phyloP scores from a whole-genome alignment of 129 eudicot species.

The Helichrysum umbraculigerum region DNA sequence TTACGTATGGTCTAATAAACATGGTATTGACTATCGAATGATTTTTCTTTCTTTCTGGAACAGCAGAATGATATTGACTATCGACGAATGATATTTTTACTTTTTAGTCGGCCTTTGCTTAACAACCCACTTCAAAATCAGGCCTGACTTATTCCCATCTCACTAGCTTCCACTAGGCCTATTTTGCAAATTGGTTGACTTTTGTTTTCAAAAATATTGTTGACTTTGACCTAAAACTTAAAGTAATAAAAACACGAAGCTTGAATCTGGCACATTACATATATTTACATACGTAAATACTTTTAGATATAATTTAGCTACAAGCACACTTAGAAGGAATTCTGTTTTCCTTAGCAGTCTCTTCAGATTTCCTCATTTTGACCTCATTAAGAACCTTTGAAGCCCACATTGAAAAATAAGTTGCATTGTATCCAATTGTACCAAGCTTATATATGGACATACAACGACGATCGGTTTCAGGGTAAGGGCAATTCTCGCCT shows the following conservation, averaged over 20 bases:
- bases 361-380: slow-evolving; percentile 39
- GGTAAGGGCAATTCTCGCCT: slow-evolving; percentile 54
- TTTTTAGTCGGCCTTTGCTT: not conserved
- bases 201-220: not conserved
- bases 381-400: slow-evolving; percentile 56
- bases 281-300: not conserved
- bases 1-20: no score
- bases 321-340: slow-evolving; percentile 38
- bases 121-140: slow-evolving; percentile 15
- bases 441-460: slow-evolving; percentile 65
- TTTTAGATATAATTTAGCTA: slow-evolving; percentile 14
- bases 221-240: slow-evolving; percentile 1
- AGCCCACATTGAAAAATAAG: slow-evolving; percentile 66
- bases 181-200: not conserved
- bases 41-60: no score
- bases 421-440: slow-evolving; percentile 58
- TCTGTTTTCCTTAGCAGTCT: slow-evolving; percentile 22
- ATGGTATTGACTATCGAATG: no score
- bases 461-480: slow-evolving; percentile 64
- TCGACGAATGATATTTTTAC: no score
- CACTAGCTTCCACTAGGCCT: not conserved
- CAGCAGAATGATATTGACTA: no score
- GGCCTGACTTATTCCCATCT: not conserved
- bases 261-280: slow-evolving; percentile 99
- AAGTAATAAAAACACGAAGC: slow-evolving; percentile 56